Evolutionary conservation across 768 basidiomycete species (phyloP).

Genomic region (Amanita brunnescens): DNA sequence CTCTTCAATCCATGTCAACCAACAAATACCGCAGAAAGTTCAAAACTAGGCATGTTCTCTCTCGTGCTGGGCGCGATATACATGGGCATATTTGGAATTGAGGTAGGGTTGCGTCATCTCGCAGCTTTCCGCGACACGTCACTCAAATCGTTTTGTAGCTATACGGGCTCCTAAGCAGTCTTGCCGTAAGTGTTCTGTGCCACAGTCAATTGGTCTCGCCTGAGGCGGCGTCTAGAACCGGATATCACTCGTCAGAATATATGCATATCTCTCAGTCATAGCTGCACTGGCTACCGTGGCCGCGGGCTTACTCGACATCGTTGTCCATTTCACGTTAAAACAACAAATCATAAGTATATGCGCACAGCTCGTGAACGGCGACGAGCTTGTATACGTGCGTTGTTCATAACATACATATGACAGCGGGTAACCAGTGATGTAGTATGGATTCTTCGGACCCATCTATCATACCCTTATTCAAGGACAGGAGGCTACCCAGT

Average conservation of each 20-base stretch:
- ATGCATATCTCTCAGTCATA: constrained; percentile 41
- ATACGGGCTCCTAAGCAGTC: constrained; percentile 45
- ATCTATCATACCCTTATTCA: constrained; percentile 20
- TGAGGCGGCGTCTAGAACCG: constrained; percentile 37
- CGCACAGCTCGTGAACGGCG: constrained; percentile 25
- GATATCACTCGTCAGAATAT: constrained; percentile 41
- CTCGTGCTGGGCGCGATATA: constrained; percentile 56
- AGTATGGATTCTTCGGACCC: constrained; percentile 49
- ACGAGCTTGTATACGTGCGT: constrained; percentile 29
- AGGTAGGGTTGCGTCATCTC: constrained; percentile 19
- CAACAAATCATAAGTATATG: constrained; percentile 53
- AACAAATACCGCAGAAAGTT: constrained; percentile 22
- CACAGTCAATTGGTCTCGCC: background rate
- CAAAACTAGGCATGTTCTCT: constrained; percentile 43
- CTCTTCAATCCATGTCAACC: background rate
- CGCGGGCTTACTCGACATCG: constrained; percentile 42
- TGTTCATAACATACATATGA: background rate
- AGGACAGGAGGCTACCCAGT: constrained; percentile 39
- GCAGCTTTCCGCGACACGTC: background rate
- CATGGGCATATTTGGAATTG: constrained; percentile 39
- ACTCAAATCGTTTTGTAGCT: constrained; percentile 14
- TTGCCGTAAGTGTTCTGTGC: constrained; percentile 32
- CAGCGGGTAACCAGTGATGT: constrained; percentile 15
- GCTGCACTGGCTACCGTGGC: constrained; percentile 42
- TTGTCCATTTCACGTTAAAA: constrained; percentile 66